These are phyloP conservation scores for Xylaria polymorpha DNA, from an alignment of 2,329 filamentous ascomycete species.

Conservation along the genomic window DNA sequence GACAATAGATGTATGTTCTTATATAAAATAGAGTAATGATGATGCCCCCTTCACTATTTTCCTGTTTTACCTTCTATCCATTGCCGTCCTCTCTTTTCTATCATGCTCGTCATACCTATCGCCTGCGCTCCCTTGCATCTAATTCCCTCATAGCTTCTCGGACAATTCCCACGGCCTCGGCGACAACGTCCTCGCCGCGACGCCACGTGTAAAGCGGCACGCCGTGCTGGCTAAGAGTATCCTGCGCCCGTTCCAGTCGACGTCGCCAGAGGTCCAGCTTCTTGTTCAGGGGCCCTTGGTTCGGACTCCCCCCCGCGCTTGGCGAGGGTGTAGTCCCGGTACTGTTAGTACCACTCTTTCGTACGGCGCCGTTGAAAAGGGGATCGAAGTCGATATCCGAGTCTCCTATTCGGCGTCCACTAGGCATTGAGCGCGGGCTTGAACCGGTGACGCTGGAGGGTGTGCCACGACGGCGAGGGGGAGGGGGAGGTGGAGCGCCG, in stretches of 20 bases:
- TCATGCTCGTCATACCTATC: background rate
- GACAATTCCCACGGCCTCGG: slow-evolving; percentile 74
- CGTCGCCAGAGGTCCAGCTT: slow-evolving; percentile 79
- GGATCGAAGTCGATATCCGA: slow-evolving; percentile 57
- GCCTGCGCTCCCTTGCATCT: slow-evolving; percentile 35
- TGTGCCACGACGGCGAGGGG: slow-evolving; percentile 59
- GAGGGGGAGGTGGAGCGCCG: slow-evolving; percentile 57
- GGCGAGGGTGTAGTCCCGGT: slow-evolving; percentile 32
- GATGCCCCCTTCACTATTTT: background rate
- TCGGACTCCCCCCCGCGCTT: slow-evolving; percentile 38
- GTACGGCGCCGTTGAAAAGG: slow-evolving; percentile 45
- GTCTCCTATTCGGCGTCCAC: slow-evolving; percentile 52
- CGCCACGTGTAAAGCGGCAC: slow-evolving; percentile 80
- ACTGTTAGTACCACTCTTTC: slow-evolving; percentile 42
- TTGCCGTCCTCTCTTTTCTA: background rate
- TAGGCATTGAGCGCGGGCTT: slow-evolving; percentile 27
- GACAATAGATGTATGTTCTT: background rate
- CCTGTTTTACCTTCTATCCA: background rate
- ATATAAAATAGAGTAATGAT: background rate
- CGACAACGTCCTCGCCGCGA: slow-evolving; percentile 74
- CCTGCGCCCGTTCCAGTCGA: slow-evolving; percentile 73
- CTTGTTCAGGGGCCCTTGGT: slow-evolving; percentile 63
- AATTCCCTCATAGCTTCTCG: slow-evolving; percentile 63
- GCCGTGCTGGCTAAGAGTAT: slow-evolving; percentile 69
- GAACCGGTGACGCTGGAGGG: slow-evolving; percentile 50